phyloP scores from a whole-genome alignment of 1,284 basidiomycete species.

The Heliocybe sulcata region DNA sequence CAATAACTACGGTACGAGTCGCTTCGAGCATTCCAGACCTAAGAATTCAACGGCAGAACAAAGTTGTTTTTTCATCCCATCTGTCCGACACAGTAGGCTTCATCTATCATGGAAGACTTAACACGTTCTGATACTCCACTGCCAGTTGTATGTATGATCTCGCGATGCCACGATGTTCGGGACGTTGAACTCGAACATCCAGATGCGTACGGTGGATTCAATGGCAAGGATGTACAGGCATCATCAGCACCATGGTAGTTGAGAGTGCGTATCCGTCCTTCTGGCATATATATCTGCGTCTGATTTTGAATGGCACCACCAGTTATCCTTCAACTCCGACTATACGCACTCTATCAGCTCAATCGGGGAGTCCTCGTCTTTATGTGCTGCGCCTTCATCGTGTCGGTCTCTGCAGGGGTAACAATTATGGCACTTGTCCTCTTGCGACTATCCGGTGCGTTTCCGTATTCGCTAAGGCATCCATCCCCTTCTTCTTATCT shows the following conservation, averaged over 20 bases:
- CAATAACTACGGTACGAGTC: background rate
- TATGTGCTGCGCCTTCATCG: conserved; percentile 36
- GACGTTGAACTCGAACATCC: background rate
- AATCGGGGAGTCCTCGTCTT: conserved; percentile 39
- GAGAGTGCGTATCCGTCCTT: background rate
- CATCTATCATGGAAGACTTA: background rate
- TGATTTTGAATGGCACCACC: background rate
- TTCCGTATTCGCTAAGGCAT: background rate
- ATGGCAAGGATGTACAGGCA: background rate
- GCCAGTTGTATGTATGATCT: background rate
- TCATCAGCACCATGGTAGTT: background rate
- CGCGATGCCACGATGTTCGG: background rate
- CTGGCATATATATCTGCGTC: background rate
- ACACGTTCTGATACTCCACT: background rate
- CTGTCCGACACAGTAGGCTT: background rate
- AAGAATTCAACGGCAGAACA: background rate
- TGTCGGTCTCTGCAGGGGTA: conserved; percentile 31
- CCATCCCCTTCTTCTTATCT: conserved; percentile 5
- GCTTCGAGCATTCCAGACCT: background rate
- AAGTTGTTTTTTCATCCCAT: background rate
- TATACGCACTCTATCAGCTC: conserved; percentile 50
- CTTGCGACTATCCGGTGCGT: conserved; percentile 30
- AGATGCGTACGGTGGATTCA: background rate
- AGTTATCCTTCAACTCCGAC: conserved; percentile 53
- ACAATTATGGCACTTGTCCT: conserved; percentile 39